A percentile compares a stretch with the other conserved stretches of the same genome.
These are phyloP conservation scores for Pichia sp. DNA, from an alignment of 1,139 yeast genomes.

Conservation along the genomic window DNA sequence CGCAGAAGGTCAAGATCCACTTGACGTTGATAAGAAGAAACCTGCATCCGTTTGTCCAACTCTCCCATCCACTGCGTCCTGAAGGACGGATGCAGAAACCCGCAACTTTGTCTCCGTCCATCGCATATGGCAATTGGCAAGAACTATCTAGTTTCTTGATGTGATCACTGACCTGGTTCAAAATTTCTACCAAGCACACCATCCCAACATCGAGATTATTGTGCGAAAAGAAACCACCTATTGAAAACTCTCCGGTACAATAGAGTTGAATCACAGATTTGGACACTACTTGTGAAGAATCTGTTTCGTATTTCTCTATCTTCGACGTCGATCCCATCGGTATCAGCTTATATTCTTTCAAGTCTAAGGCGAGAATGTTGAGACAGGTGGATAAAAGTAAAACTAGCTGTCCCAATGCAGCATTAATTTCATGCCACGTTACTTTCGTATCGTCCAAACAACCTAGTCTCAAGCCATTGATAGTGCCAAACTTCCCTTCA, in stretches of 20 bases:
- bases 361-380: conserved; percentile 50
- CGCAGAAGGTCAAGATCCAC: conserved; percentile 46
- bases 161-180: conserved; percentile 52
- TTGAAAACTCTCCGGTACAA: conserved; percentile 53
- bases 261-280: conserved; percentile 44
- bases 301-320: conserved; percentile 55
- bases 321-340: conserved; percentile 86
- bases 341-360: conserved; percentile 59
- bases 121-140: conserved; percentile 70
- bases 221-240: conserved; percentile 66
- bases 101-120: conserved; percentile 65
- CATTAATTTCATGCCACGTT: conserved; percentile 90
- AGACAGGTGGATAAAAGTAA: conserved; percentile 64
- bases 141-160: conserved; percentile 48
- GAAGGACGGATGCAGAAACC: conserved; percentile 71
- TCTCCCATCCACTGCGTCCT: conserved; percentile 58
- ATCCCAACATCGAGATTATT: conserved; percentile 71
- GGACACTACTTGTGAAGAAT: conserved; percentile 33
- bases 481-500: conserved; percentile 81
- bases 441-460: conserved; percentile 51
- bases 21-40: conserved; percentile 67
- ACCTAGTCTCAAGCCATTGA: conserved; percentile 81
- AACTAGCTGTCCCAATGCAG: conserved; percentile 85
- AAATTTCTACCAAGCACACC: conserved; percentile 66
- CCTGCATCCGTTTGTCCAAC: conserved; percentile 91